Evolutionary conservation across 441 rosid genomes (phyloP), one percentile per base, ranked within the genome.

Genomic region (Biscutella auriculata): DNA sequence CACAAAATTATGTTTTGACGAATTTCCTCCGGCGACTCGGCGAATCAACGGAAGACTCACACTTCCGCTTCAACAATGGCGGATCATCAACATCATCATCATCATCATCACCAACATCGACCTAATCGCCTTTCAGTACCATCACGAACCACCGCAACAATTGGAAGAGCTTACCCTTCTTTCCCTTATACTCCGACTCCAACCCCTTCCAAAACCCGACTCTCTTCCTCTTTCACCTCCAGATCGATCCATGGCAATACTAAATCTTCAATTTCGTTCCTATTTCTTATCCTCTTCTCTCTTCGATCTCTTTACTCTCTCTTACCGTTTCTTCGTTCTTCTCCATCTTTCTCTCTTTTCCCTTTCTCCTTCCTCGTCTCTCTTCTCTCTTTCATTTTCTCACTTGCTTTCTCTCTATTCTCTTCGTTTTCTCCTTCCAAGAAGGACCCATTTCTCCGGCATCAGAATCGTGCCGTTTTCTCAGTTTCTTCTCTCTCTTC

Each of bases 301-400:
- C 85, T 85, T 28, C 87, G 95, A 35, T 91, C 96, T 11, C 83
- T 87, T 26, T 87, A 83, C 70, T 82, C 93, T 37, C 95, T 87
- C 56, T 78, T 87, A 52, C 95, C 95, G 30, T 83, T 85, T 62
- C 87, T 87, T 59, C 95, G 82, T 12, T 83, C 97, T 27, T 76
- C 95, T 40, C 85, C 96, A 34, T 73, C 88, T 2, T 87, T 85
- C 73, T 82, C 93, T 21, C 95, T 87, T 53, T 79, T 87, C 58
- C 93, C 93, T 60, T 85, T 83, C 73, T 71, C 88, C 40, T 87
- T 85, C 74, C 85, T 90, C 34, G 77, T 85, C 63, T 82, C 85
- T 25, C 76, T 90, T 60, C 79, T 83, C 66, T 81, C 98, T 52
- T 79, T 88, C 51, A 52, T 83, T 49, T 68, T 84, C 51, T 80